Percentiles rank a stretch among this genome's conserved stretches.
phyloP scores from a whole-genome alignment of 495 filamentous ascomycete species.

The Cercophora scortea region DNA sequence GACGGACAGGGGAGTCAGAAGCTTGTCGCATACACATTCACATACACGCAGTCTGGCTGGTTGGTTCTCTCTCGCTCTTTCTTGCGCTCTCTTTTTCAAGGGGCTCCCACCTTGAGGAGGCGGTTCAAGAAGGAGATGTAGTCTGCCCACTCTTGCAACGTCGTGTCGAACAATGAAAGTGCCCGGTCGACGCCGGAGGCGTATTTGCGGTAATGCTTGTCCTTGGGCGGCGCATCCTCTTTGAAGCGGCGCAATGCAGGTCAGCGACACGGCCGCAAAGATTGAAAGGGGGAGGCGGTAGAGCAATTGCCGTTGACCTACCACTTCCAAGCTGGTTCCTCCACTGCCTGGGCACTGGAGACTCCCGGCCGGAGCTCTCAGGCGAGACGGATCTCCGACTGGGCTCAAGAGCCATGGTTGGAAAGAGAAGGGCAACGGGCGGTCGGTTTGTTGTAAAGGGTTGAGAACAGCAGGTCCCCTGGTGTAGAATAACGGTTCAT shows the following conservation, averaged over 20 bases:
- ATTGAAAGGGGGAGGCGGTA: no score
- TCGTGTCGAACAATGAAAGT: slow-evolving; percentile 82
- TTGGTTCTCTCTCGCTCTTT: no score
- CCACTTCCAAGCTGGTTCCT: slow-evolving; percentile 44
- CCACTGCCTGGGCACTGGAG: slow-evolving; percentile 57
- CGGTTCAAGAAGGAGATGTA: slow-evolving; percentile 96
- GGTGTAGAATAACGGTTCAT: slow-evolving; percentile 12
- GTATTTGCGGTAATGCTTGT: slow-evolving; percentile 89
- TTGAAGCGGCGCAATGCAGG: not conserved
- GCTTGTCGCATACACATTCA: not conserved
- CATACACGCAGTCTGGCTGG: no score
- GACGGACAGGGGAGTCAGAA: slow-evolving; percentile 9
- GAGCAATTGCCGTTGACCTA: slow-evolving; percentile 9
- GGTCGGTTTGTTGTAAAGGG: not conserved
- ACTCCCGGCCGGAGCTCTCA: slow-evolving; percentile 68
- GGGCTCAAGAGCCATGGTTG: slow-evolving; percentile 62
- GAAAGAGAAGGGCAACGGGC: not conserved
- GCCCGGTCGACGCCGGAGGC: slow-evolving; percentile 80
- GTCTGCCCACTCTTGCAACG: slow-evolving; percentile 96
- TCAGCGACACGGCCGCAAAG: not conserved
- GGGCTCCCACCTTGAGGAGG: slow-evolving; percentile 66
- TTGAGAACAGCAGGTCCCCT: slow-evolving; percentile 11
- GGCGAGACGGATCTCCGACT: slow-evolving; percentile 64
- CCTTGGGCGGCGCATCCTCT: slow-evolving; percentile 67
- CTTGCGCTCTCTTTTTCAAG: not conserved